Percentiles rank a stretch among this genome's conserved stretches.
These are phyloP conservation scores for Hypsizygus marmoreus DNA, from an alignment of 768 basidiomycete genomes.

Conservation along the genomic window DNA sequence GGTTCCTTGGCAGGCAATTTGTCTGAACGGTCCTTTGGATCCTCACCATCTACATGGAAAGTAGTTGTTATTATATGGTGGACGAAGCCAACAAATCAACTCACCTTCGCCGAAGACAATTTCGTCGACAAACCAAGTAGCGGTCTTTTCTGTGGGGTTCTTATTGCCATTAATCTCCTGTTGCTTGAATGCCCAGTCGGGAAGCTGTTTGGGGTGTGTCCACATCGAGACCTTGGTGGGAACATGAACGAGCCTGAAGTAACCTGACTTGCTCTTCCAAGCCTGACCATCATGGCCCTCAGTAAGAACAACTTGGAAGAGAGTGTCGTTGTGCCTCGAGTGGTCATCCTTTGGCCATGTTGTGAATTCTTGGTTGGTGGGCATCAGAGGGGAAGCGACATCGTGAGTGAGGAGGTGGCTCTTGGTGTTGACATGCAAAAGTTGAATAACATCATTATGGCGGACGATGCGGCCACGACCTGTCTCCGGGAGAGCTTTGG, in stretches of 20 bases:
- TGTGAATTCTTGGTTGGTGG: constrained; percentile 98
- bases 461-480: constrained; percentile 92
- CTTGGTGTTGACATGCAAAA: constrained; percentile 86
- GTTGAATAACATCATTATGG: constrained; percentile 85
- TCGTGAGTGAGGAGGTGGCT: constrained; percentile 90
- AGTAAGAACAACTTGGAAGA: constrained; percentile 76
- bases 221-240: constrained; percentile 92
- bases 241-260: constrained; percentile 89
- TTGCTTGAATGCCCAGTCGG: constrained; percentile 97
- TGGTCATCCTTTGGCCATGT: constrained; percentile 84
- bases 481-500: constrained; percentile 90
- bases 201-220: constrained; percentile 84
- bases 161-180: constrained; percentile 99
- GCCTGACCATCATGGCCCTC: constrained; percentile 78
- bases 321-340: constrained; percentile 81
- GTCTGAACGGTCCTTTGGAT: constrained; percentile 53
- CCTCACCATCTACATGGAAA: constrained; percentile 48
- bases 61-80: constrained; percentile 10
- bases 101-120: constrained; percentile 74
- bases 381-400: constrained; percentile 94
- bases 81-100: constrained; percentile 25
- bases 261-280: constrained; percentile 92
- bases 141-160: constrained; percentile 77
- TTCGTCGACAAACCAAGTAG: constrained; percentile 88
- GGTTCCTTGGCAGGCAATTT: constrained; percentile 62